Percentiles rank a stretch among this genome's conserved stretches.
phyloP scores from a whole-genome alignment of 768 basidiomycete species.

The Trametes cingulata region DNA sequence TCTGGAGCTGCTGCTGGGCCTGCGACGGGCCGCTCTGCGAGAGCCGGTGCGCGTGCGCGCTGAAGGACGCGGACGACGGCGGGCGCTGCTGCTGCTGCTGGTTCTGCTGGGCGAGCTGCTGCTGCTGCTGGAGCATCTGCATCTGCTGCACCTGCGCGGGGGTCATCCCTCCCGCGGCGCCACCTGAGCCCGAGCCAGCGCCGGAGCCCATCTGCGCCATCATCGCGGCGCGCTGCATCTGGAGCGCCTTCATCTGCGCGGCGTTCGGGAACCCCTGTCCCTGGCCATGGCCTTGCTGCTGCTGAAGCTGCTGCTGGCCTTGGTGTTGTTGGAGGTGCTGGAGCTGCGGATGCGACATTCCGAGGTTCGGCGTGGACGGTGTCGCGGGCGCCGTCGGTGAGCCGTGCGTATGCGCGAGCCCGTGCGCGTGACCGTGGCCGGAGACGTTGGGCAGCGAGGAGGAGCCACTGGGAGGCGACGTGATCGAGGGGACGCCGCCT shows the following conservation, averaged over 20 bases:
- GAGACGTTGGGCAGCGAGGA: slow-evolving; percentile 12
- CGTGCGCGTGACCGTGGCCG: not conserved
- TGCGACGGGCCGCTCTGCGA: slow-evolving; percentile 12
- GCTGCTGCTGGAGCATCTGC: slow-evolving; percentile 18
- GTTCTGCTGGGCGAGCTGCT: slow-evolving; percentile 8
- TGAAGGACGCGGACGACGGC: slow-evolving; percentile 21
- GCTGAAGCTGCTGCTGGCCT: too few species aligned
- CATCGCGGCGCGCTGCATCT: slow-evolving; percentile 31
- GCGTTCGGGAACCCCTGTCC: too few species aligned
- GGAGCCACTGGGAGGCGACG: slow-evolving; percentile 12
- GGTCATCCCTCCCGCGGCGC: slow-evolving; percentile 15
- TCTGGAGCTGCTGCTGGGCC: slow-evolving; percentile 18
- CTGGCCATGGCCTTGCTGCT: too few species aligned
- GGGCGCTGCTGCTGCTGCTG: slow-evolving; percentile 16
- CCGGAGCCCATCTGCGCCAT: slow-evolving; percentile 13
- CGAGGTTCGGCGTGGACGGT: slow-evolving; percentile 9
- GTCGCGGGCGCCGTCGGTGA: not conserved
- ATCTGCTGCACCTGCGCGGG: slow-evolving; percentile 24
- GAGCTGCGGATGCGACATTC: not conserved
- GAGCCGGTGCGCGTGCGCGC: slow-evolving; percentile 18
- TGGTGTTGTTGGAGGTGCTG: too few species aligned
- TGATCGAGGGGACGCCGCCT: slow-evolving; percentile 1
- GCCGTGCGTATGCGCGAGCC: not conserved
- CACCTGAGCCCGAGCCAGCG: slow-evolving; percentile 4
- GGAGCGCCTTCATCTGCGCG: slow-evolving; percentile 25